phyloP scores from a whole-genome alignment of 2,329 filamentous ascomycete species.

The Stagonosporopsis chrysanthemi region DNA sequence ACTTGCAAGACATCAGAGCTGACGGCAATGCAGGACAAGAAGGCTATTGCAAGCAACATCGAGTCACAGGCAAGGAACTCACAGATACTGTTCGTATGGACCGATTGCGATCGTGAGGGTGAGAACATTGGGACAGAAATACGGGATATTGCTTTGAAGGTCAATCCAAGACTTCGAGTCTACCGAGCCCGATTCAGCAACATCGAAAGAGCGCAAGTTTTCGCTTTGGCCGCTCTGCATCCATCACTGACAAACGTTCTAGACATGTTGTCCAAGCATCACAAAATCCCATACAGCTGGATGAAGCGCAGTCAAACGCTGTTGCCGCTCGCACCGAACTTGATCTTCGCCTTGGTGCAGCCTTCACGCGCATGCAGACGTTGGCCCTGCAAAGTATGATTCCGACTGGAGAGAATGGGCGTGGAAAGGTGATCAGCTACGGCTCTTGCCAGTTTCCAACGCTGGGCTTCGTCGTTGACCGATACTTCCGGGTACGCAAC shows the following conservation, averaged over 20 bases:
- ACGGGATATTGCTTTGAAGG: conserved; percentile 76
- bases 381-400: conserved; percentile 77
- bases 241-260: conserved; percentile 6
- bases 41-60: conserved; percentile 84
- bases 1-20: conserved; percentile 11
- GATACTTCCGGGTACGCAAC: conserved; percentile 91
- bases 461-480: conserved; percentile 93
- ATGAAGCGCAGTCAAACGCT: conserved; percentile 85
- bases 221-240: neutral
- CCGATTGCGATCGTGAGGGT: conserved; percentile 96
- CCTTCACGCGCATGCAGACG: conserved; percentile 89
- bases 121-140: conserved; percentile 96
- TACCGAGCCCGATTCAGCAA: conserved; percentile 94
- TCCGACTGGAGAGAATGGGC: conserved; percentile 65
- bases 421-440: conserved; percentile 76
- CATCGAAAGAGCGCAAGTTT: conserved; percentile 83
- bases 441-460: conserved; percentile 98
- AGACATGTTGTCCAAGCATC: conserved; percentile 90
- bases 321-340: conserved; percentile 90
- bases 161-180: conserved; percentile 76
- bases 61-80: conserved; percentile 75
- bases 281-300: conserved; percentile 75
- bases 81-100: conserved; percentile 92
- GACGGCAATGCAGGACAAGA: conserved; percentile 68
- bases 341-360: conserved; percentile 87